phyloP scores from a whole-genome alignment of 2,329 filamentous ascomycete species.

The Colletotrichum abscissum region DNA sequence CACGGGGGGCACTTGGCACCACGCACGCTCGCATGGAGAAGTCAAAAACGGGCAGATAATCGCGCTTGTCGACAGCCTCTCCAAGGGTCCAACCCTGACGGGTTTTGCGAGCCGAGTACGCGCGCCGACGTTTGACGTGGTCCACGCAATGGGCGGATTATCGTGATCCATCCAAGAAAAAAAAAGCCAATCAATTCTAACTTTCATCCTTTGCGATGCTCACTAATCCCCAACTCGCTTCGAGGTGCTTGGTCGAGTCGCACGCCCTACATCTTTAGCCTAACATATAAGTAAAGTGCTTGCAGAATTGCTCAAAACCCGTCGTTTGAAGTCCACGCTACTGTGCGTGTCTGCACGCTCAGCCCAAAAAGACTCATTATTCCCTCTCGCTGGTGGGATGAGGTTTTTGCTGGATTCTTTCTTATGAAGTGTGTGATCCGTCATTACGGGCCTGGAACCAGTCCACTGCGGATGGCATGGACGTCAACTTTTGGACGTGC shows the following conservation, averaged over 20 bases:
- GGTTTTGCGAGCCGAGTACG: neutral
- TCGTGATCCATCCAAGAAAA: neutral
- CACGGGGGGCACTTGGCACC: neutral
- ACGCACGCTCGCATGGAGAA: conserved; percentile 15
- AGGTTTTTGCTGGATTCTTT: neutral
- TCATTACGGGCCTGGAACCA: neutral
- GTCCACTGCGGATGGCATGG: neutral
- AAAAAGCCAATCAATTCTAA: neutral
- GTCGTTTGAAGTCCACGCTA: neutral
- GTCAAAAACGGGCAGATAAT: conserved; percentile 14
- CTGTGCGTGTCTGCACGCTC: conserved; percentile 8
- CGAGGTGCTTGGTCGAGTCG: neutral
- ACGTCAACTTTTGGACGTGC: conserved; percentile 1
- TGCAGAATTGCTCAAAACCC: neutral
- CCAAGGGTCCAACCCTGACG: conserved; percentile 15
- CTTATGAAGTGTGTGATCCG: neutral
- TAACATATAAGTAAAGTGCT: neutral
- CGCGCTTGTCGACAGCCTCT: neutral
- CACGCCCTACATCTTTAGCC: neutral
- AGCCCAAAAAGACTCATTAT: neutral
- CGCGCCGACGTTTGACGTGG: conserved; percentile 1
- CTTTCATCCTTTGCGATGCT: neutral
- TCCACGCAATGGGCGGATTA: neutral
- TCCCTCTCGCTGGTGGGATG: neutral
- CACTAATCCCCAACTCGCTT: neutral